Base-by-base conservation (phyloP, 208 protist species). In the Lotmaria passim region DNA sequence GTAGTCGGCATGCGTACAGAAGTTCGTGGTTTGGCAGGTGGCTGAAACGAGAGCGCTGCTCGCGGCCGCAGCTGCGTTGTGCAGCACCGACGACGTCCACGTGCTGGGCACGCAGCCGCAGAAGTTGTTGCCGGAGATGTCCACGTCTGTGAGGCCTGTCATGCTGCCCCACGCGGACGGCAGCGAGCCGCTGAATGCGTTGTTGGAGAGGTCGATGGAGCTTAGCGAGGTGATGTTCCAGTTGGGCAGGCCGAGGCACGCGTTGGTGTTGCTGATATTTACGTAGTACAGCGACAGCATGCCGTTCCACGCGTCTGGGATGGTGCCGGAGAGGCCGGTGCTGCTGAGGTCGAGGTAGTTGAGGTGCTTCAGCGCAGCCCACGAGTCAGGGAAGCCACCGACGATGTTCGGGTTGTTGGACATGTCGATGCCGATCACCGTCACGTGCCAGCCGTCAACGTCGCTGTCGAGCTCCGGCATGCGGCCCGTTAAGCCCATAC, bases 261-360 rank as follows among this genome's bases (percentile, higher is more conserved):
- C 44, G 59, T 47, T 11, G 7, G 58, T 43, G 41, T 56, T 53
- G 39, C 31, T 34, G 34, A 64, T 59, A 21, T 53, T 51, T 46
- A 55, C 59, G 21, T 7, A 56, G 21, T 62, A 15, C 33, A 77
- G 44, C 36, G 33, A 19, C 14, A 19, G n/a, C 71, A 76, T 76
- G 55, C 55, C 57, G 63, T 53, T 60, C 72, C 72, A 77, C 63
- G 62, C 17, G 21, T 53, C 46, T 11, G 72, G 72, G 11, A 77
- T 23, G 23, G 7, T 3, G 46, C 48, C 47, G 33, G 36, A 19
- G 28, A 77, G 52, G 39, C 31, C 21, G 23, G 72, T 77, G 63
- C 38, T 51, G 72, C 61, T 68, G 33, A 77, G 56, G 63, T 70
- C 46, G 57, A 77, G 38, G 48, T 23, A 55, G 17, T 34, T 17